Percentiles rank a stretch among this genome's conserved stretches.
phyloP scores from a whole-genome alignment of 805 yeast species.

The Kockiozyma suomiensis region DNA sequence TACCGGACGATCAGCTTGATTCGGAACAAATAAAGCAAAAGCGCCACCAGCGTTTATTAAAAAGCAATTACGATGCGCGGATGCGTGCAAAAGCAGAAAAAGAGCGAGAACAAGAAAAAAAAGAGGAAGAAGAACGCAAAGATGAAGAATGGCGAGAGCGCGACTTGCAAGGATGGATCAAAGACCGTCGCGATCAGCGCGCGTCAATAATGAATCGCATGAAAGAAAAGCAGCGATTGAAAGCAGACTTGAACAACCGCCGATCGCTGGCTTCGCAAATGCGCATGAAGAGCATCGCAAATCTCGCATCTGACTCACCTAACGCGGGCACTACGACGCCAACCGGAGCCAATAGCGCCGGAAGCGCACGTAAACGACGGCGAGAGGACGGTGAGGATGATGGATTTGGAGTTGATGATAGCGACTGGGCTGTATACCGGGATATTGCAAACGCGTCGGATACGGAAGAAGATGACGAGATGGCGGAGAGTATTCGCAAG shows the following conservation, averaged over 20 bases:
- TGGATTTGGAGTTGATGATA: constrained; percentile 92
- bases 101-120: constrained; percentile 60
- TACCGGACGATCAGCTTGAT: constrained; percentile 79
- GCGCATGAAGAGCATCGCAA: constrained; percentile 88
- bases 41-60: constrained; percentile 76
- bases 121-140: constrained; percentile 60
- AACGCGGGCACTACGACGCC: constrained; percentile 24
- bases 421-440: constrained; percentile 90
- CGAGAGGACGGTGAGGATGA: constrained; percentile 78
- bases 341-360: constrained; percentile 15
- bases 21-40: constrained; percentile 86
- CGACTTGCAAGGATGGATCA: constrained; percentile 80
- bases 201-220: constrained; percentile 59
- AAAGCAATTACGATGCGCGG: constrained; percentile 88
- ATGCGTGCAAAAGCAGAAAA: constrained; percentile 79
- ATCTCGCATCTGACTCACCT: constrained; percentile 67
- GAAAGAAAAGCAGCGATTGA: constrained; percentile 68
- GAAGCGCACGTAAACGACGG: constrained; percentile 16
- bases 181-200: constrained; percentile 64
- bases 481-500: constrained; percentile 39
- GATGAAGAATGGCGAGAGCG: constrained; percentile 77
- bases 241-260: constrained; percentile 80
- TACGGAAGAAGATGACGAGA: constrained; percentile 70
- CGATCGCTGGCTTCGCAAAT: constrained; percentile 90
- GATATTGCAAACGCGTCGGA: constrained; percentile 76